These are phyloP conservation scores for Boletus patriciae DNA, from an alignment of 768 basidiomycete genomes.

Conservation along the genomic window DNA sequence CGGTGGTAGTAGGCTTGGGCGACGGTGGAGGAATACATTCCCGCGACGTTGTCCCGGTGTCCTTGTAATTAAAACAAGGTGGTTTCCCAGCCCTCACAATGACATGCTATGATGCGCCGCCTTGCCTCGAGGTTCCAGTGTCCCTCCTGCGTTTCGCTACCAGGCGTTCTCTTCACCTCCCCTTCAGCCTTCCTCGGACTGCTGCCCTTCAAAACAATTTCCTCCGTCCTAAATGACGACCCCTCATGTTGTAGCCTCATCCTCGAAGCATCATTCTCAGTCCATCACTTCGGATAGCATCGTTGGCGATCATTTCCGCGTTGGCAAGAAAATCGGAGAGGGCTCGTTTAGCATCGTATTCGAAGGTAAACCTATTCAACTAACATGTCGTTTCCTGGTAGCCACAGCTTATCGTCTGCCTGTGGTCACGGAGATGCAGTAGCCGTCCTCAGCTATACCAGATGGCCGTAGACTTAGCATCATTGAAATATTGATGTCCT, in stretches of 20 bases:
- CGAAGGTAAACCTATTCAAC: constrained; percentile 62
- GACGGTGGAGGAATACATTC: too few species aligned
- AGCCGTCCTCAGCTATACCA: constrained; percentile 5
- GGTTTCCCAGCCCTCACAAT: too few species aligned
- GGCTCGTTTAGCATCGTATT: constrained; percentile 99
- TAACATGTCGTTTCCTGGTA: neutral
- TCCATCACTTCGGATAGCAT: constrained; percentile 66
- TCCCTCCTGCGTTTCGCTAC: constrained; percentile 30
- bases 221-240: constrained; percentile 57
- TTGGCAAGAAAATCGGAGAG: constrained; percentile 99
- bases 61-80: too few species aligned
- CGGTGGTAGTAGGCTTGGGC: too few species aligned
- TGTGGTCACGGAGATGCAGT: constrained; percentile 4
- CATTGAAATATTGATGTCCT: constrained; percentile 8
- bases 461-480: constrained; percentile 2
- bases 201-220: constrained; percentile 20
- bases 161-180: constrained; percentile 24
- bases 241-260: constrained; percentile 81
- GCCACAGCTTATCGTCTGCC: constrained; percentile 2
- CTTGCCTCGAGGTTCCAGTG: too few species aligned
- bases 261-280: constrained; percentile 66
- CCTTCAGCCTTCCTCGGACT: constrained; percentile 30
- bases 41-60: too few species aligned
- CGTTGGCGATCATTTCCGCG: constrained; percentile 78
- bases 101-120: too few species aligned